Conservation (phyloP, 2,329 filamentous ascomycete genomes). For the Aspergillus vadensis region DNA sequence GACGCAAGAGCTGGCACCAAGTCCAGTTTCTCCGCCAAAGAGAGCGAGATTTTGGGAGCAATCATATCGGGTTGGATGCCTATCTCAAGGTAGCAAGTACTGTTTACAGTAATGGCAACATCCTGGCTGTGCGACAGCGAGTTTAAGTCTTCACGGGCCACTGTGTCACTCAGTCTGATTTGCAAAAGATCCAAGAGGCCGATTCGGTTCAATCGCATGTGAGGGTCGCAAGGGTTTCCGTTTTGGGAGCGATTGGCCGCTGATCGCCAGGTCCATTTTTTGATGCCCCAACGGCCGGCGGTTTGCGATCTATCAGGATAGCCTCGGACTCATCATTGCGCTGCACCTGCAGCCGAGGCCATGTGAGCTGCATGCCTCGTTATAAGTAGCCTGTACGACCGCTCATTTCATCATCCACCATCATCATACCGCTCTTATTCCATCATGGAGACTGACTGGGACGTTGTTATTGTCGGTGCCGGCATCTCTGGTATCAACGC, state of each 20-base stretch:
- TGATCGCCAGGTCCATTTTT: neutral
- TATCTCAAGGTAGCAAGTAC: too few species aligned
- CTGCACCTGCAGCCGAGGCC: neutral
- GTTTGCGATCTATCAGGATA: neutral
- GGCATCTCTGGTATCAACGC: constrained; percentile 76
- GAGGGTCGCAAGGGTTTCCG: constrained; percentile 22
- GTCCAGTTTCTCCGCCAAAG: constrained; percentile 35
- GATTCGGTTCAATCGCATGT: neutral
- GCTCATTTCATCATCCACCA: too few species aligned
- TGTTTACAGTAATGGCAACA: too few species aligned
- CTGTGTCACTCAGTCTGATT: neutral
- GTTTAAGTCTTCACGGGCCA: neutral
- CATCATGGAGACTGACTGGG: constrained; percentile 38
- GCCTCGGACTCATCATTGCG: neutral
- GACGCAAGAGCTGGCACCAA: constrained; percentile 35
- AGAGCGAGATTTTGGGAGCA: constrained; percentile 20
- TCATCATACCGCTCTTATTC: neutral
- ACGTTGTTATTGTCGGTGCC: constrained; percentile 69
- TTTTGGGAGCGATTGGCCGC: constrained; percentile 16
- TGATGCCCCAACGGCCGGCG: neutral
- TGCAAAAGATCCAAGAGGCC: neutral
- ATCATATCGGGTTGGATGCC: neutral
- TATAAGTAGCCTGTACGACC: neutral
- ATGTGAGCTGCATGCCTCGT: constrained; percentile 2
- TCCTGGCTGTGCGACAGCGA: neutral